Conservation (phyloP, 2,329 filamentous ascomycete species). For the Lachnellula subtilissima region DNA sequence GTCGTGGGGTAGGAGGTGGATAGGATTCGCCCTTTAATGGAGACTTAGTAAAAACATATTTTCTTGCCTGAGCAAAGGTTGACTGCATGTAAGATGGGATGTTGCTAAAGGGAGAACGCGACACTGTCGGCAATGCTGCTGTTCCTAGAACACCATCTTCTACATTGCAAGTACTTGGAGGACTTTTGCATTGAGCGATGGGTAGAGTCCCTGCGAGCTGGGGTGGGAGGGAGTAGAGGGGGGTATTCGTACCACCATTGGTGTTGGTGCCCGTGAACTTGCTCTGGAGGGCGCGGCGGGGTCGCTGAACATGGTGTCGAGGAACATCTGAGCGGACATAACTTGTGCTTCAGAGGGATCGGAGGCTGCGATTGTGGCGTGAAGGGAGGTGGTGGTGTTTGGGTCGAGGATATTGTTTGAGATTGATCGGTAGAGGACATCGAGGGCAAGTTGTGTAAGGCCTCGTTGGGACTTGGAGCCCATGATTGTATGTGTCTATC, state of each 20-base stretch:
- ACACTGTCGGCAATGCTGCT: constrained; percentile 7
- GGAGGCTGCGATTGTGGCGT: constrained; percentile 69
- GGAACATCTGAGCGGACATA: constrained; percentile 67
- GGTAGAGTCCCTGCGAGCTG: constrained; percentile 19
- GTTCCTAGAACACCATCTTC: constrained; percentile 16
- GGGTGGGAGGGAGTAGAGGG: constrained; percentile 17
- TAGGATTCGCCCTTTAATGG: constrained; percentile 47
- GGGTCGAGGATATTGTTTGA: constrained; percentile 65
- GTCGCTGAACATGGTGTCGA: constrained; percentile 75
- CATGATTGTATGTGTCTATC: constrained; percentile 88
- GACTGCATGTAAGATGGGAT: constrained; percentile 30
- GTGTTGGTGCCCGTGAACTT: constrained; percentile 63
- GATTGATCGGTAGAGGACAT: constrained; percentile 82
- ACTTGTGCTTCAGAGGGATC: constrained; percentile 80
- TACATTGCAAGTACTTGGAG: constrained; percentile 26
- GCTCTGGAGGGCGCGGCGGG: constrained; percentile 49
- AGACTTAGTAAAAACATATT: constrained; percentile 32
- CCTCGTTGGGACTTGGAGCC: constrained; percentile 83
- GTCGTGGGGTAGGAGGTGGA: constrained; percentile 53
- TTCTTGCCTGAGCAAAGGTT: constrained; percentile 29
- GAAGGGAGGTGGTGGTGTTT: constrained; percentile 52
- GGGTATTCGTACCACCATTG: constrained; percentile 56
- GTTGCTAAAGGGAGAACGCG: neutral
- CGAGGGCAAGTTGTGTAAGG: constrained; percentile 84
- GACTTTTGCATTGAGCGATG: constrained; percentile 25